Conservation (phyloP, 2,329 filamentous ascomycete species). For the Cercospora nicotianae region DNA sequence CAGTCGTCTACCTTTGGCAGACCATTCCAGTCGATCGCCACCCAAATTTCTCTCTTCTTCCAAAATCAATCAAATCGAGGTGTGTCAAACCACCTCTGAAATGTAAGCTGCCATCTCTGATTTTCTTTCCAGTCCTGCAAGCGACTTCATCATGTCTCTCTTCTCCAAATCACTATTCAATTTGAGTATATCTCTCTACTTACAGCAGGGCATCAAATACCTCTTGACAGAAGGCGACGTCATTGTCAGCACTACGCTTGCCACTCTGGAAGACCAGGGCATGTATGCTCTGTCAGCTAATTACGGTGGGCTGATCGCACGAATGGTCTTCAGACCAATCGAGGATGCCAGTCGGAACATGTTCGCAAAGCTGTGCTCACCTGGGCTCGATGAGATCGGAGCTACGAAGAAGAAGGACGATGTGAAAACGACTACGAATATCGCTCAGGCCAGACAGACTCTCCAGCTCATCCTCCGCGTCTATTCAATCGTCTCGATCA, state of each 20-base stretch:
- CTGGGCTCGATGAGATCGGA: slow-evolving; percentile 43
- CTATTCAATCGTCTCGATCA: slow-evolving; percentile 72
- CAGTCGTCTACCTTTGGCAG: slow-evolving; percentile 67
- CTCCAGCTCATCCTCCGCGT: slow-evolving; percentile 66
- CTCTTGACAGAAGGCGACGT: slow-evolving; percentile 92
- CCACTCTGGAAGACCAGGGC: slow-evolving; percentile 78
- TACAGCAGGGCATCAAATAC: slow-evolving; percentile 89
- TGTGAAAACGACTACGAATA: slow-evolving; percentile 13
- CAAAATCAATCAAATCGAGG: slow-evolving; percentile 46
- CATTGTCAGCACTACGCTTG: slow-evolving; percentile 76
- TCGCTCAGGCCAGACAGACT: slow-evolving; percentile 49
- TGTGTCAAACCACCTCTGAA: slow-evolving; percentile 36
- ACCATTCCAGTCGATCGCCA: slow-evolving; percentile 57
- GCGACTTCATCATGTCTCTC: slow-evolving; percentile 56
- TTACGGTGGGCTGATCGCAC: slow-evolving; percentile 81
- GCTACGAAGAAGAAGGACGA: slow-evolving; percentile 4
- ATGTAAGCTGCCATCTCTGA: slow-evolving; percentile 31
- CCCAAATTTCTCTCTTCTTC: slow-evolving; percentile 69
- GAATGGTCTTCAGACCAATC: slow-evolving; percentile 89
- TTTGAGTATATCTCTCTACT: slow-evolving; percentile 77
- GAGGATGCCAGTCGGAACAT: slow-evolving; percentile 91
- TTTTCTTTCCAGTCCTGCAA: slow-evolving; percentile 23
- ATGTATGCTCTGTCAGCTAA: slow-evolving; percentile 92
- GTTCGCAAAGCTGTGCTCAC: slow-evolving; percentile 74
- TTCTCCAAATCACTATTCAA: slow-evolving; percentile 71